Percentiles rank a stretch among this genome's conserved stretches.
These are phyloP conservation scores for Urostyla sp. DNA, from an alignment of 73 alveolate genomes.

Conservation along the genomic window DNA sequence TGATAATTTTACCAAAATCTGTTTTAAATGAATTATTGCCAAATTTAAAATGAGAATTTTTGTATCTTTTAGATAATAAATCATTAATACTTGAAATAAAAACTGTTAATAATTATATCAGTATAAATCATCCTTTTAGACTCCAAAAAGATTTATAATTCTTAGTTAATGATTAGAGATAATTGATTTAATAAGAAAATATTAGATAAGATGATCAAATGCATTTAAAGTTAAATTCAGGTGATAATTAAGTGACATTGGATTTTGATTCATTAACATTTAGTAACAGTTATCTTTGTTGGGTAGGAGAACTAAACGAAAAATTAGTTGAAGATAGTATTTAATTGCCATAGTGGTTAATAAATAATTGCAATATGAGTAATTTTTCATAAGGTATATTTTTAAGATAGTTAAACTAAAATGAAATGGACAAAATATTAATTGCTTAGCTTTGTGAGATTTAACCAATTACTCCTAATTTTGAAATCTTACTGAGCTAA, in stretches of 20 bases:
- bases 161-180: background rate
- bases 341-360: constrained; percentile 19
- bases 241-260: background rate
- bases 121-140: constrained; percentile 13
- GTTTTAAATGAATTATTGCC: constrained; percentile 9
- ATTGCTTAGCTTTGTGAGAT: background rate
- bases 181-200: too few relatives aligned
- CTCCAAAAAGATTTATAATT: background rate
- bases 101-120: background rate
- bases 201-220: background rate
- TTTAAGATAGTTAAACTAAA: constrained; percentile 8
- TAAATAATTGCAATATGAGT: background rate
- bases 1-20: constrained; percentile 29
- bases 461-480: constrained; percentile 36
- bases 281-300: constrained; percentile 35
- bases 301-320: constrained; percentile 35
- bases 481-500: background rate
- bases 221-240: background rate
- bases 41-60: background rate
- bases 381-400: constrained; percentile 6
- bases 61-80: background rate
- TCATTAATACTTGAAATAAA: constrained; percentile 25
- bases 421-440: background rate
- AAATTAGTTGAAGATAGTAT: constrained; percentile 25
- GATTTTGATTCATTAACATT: constrained; percentile 4